Evolutionary conservation across 2,329 filamentous ascomycete genomes (phyloP), one percentile per base, ranked within the genome.

Genomic region (Ceratocystis colombiana): DNA sequence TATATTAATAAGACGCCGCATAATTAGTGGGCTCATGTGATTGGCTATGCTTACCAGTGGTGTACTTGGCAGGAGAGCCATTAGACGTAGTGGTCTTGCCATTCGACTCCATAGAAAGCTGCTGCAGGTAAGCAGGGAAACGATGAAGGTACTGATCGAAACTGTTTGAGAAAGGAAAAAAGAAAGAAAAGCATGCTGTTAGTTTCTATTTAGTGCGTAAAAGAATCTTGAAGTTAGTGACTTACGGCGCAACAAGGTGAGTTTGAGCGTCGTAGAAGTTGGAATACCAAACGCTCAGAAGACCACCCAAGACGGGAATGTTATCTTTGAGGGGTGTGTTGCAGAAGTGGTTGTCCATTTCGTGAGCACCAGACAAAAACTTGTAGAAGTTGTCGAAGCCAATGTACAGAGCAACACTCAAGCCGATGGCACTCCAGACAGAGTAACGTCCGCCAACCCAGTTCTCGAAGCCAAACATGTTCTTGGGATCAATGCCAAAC

Each of bases 141-240:
- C 94, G 90, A 84, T 96, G 91, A 71, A 99, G 87, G 80, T 99
- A 99, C 79, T 99, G 94, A 79, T 99, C 94, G 77, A 97, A 99
- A 67, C 88, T 90, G 70, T 57, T 62, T 30, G 8, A 10, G 5
- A 17, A 12, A n/a, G n/a, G 15, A 62, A 20, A 20, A 7, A 8
- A 48, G 64, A 12, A 12, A 37, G 33, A 12, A 37, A 12, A 37
- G 3, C 33, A 12, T 37, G 33, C 33, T 37, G 64, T 71, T 62
- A 70, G 67, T 45, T 10, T 10, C 10, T 64, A 25, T 15, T 45
- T 17, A 5, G 17, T 25, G 48, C 7, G 15, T 46, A 33, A 2
- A 1, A 10, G 5, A 2, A 30, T 48, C 25, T 37, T 12, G 7
- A n/a, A 5, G n/a, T 15, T 12, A 8, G 8, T 22, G 41, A 84